Evolutionary conservation across 805 yeast species (phyloP).

Genomic region (Candida schatavii): DNA sequence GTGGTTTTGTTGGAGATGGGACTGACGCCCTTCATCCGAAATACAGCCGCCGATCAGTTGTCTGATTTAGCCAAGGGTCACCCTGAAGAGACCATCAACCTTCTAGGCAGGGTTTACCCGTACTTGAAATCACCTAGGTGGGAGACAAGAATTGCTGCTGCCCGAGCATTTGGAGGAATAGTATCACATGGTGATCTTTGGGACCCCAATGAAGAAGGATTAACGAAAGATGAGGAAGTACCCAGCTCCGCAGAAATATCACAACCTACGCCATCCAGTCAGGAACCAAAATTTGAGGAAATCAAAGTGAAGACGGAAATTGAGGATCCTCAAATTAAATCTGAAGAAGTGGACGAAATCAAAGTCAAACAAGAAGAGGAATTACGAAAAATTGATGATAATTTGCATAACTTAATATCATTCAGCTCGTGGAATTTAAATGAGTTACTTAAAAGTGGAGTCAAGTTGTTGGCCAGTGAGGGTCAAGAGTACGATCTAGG

Average conservation of each 20-base stretch:
- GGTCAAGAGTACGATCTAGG: slow-evolving; percentile 37
- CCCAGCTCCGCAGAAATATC: slow-evolving; percentile 10
- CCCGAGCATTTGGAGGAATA: slow-evolving; percentile 91
- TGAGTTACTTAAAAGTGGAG: slow-evolving; percentile 49
- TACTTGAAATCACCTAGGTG: slow-evolving; percentile 78
- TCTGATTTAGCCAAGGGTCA: slow-evolving; percentile 92
- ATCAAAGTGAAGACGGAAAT: slow-evolving; percentile 4
- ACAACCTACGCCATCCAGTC: slow-evolving; percentile 13
- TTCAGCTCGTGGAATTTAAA: slow-evolving; percentile 51
- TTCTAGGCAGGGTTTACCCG: slow-evolving; percentile 88
- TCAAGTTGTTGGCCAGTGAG: slow-evolving; percentile 62
- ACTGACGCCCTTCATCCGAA: slow-evolving; percentile 86
- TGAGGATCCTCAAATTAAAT: slow-evolving; percentile 12
- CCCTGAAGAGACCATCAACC: slow-evolving; percentile 84
- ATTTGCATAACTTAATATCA: slow-evolving; percentile 38
- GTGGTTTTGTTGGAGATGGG: slow-evolving; percentile 82
- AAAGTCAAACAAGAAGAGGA: slow-evolving; percentile 38
- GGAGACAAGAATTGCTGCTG: slow-evolving; percentile 96
- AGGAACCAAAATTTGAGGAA: slow-evolving; percentile 15
- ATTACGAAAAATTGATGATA: slow-evolving; percentile 39
- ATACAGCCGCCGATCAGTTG: slow-evolving; percentile 95
- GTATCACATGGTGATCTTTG: slow-evolving; percentile 73
- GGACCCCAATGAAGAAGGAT: slow-evolving; percentile 63
- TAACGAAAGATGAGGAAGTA: slow-evolving; percentile 7
- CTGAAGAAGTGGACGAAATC: slow-evolving; percentile 23